These are phyloP conservation scores for Boletus tomentosulus DNA, from an alignment of 768 basidiomycete species.

Conservation along the genomic window DNA sequence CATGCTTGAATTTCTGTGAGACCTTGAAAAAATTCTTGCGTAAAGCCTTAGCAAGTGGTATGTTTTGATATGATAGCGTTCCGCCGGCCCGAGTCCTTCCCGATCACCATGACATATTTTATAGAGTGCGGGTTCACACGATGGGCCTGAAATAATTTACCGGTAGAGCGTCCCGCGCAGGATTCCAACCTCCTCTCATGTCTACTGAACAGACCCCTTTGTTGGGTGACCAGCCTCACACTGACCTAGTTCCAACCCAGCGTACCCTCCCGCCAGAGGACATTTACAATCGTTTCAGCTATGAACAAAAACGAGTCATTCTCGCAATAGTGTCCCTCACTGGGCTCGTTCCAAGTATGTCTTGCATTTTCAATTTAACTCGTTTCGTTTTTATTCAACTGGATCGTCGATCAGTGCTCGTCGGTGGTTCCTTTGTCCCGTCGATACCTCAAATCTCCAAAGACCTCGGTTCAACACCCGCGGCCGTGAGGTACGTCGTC, in stretches of 20 bases:
- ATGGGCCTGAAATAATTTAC: not conserved
- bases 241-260: not conserved
- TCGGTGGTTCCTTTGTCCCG: conserved; percentile 66
- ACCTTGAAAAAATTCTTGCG: not conserved
- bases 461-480: conserved; percentile 55
- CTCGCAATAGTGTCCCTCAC: conserved; percentile 54
- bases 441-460: conserved; percentile 68
- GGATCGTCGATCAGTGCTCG: conserved; percentile 48
- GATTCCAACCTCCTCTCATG: not conserved
- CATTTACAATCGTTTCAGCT: conserved; percentile 59
- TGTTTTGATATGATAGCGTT: not conserved
- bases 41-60: not conserved
- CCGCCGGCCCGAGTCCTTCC: not conserved
- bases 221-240: conserved; percentile 9
- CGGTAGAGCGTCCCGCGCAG: not conserved
- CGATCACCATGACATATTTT: not conserved
- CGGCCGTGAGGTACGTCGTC: conserved; percentile 49
- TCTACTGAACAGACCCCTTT: conserved; percentile 28
- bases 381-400: not conserved
- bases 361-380: not conserved
- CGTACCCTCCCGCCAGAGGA: conserved; percentile 21
- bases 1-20: not conserved
- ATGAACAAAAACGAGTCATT: conserved; percentile 47
- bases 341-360: conserved; percentile 60
- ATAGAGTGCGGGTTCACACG: not conserved